A percentile compares a stretch with the other conserved stretches of the same genome.
Conservation (phyloP, 225 moss, liverwort and hornwort genomes). For the Marchantia polymorpha region DNA sequence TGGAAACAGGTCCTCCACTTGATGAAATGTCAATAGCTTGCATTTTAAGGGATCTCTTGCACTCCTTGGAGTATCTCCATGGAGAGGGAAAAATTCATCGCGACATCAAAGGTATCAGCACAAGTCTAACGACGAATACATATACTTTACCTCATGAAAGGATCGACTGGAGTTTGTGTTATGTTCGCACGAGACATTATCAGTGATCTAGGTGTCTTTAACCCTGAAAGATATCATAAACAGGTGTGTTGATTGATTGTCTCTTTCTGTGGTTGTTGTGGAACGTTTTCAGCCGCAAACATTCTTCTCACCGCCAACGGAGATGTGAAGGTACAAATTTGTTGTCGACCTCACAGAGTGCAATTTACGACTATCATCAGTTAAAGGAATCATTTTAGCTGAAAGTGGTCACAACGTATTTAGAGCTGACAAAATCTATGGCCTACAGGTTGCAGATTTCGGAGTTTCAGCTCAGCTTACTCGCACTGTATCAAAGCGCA, state of each 20-base stretch:
- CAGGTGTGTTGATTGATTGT: not conserved
- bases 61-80: constrained; percentile 90
- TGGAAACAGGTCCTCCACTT: constrained; percentile 91
- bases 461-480: constrained; percentile 99
- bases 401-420: not conserved
- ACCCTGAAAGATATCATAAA: not conserved
- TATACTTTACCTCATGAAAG: too few species aligned
- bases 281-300: constrained; percentile 68
- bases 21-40: constrained; percentile 94
- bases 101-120: constrained; percentile 77
- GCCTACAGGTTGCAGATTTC: constrained; percentile 96
- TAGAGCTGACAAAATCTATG: constrained; percentile 39
- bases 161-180: too few species aligned
- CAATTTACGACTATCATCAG: too few species aligned
- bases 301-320: constrained; percentile 88
- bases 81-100: constrained; percentile 96
- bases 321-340: constrained; percentile 78
- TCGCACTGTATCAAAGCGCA: constrained; percentile 93
- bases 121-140: too few species aligned
- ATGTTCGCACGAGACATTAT: not conserved
- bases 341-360: not conserved
- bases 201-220: not conserved
- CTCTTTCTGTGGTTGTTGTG: not conserved
- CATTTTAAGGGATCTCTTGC: constrained; percentile 78
- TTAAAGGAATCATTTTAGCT: not conserved